Base-by-base conservation (phyloP, 1,284 basidiomycete species). In the Ceratobasidium sp. region DNA sequence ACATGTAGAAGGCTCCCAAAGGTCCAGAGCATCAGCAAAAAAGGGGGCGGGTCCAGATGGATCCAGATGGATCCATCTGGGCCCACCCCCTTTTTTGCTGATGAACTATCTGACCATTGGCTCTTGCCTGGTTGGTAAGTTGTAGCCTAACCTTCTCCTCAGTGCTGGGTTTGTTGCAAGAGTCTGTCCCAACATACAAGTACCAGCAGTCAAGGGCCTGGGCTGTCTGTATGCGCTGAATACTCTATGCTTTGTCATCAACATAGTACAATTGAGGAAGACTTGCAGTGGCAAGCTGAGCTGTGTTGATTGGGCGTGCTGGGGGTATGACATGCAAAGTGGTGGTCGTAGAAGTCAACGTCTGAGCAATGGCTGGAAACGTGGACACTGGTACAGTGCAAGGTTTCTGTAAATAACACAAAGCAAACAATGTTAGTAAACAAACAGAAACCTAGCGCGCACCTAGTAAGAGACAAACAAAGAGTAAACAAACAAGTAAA, bases 281-380 rank as follows among this genome's bases (percentile, higher is more conserved):
- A 33, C 64, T 67, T 28, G 46, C 46, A 51, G 64, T 44, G 3
- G 64, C 42, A 26, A 49, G 64, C n/a, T 67, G 64, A 1, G 64
- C 64, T 18, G 26, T 23, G 39, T 63, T 39, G 20, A 67, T 26
- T 13, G n/a, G 64, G 3, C 26, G 44, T 2, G 49, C 5, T 2
- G 46, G 12, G 13, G 42, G 15, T 49, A n/a, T 33, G 12, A 60
- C 4, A 28, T 46, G 55, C 39, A 9, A 20, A 15, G 61, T 4
- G 61, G 61, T 9, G 12, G 58, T 3, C 10, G 26, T 28, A 9
- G 20, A 26, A 26, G 7, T 7, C 23, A 26, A 9, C n/a, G 13
- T n/a, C 23, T 9, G 12, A 63, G 39, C 13, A 63, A 56, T 6
- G 26, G 18, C 26, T n/a, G 55, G 18, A 9, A 20, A 33, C 6